Evolutionary conservation across 1,284 basidiomycete genomes (phyloP).

Genomic region (Laetiporus sulphureus): DNA sequence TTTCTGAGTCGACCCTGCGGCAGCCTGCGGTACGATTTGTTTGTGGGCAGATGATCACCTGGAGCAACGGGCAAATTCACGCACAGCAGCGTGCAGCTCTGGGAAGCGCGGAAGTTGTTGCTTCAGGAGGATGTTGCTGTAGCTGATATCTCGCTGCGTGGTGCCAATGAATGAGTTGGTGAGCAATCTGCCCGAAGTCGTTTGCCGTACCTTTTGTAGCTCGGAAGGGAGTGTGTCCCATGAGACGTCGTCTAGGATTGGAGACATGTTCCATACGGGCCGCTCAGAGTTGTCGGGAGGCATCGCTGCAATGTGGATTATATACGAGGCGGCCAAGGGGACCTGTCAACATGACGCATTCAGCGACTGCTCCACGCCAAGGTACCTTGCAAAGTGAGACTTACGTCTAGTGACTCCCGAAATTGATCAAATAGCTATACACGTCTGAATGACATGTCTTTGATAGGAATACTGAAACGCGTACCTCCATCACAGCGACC

Average conservation of each 20-base stretch:
- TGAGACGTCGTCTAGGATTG: conserved; percentile 46
- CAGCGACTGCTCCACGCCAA: conserved; percentile 8
- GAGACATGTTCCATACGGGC: conserved; percentile 48
- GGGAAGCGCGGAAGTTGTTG: conserved; percentile 39
- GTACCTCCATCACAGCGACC: conserved; percentile 65
- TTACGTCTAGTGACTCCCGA: conserved; percentile 19
- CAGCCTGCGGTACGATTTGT: too few species aligned
- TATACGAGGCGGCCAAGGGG: conserved; percentile 41
- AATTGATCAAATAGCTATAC: conserved; percentile 50
- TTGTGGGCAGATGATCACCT: too few species aligned
- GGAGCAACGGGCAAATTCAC: too few species aligned
- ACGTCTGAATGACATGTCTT: not conserved
- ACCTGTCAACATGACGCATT: conserved; percentile 23
- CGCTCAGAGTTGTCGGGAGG: conserved; percentile 46
- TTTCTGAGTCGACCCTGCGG: too few species aligned
- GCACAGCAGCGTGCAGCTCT: too few species aligned
- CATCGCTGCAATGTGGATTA: conserved; percentile 57
- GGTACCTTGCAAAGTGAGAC: conserved; percentile 8
- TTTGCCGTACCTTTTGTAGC: conserved; percentile 46
- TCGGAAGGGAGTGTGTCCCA: conserved; percentile 64
- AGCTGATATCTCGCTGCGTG: conserved; percentile 51
- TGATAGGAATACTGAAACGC: conserved; percentile 8
- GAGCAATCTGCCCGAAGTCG: not conserved
- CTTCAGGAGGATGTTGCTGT: conserved; percentile 47
- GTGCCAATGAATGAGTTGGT: not conserved